Evolutionary conservation across 1,284 basidiomycete species (phyloP).

Genomic region (Ceratobasidium sp.): DNA sequence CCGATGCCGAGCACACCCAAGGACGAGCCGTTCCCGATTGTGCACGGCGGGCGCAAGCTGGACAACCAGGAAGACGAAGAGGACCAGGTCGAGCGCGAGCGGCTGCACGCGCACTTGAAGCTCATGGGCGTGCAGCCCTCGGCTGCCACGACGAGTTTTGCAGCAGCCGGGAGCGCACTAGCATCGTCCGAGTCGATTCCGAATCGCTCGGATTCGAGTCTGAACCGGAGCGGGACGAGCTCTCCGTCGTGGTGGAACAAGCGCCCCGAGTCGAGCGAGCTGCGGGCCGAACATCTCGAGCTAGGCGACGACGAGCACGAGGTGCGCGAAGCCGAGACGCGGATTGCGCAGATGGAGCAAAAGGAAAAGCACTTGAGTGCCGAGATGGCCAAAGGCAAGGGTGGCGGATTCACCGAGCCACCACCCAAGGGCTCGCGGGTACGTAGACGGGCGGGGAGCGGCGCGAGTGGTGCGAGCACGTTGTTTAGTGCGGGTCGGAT

Average conservation of each 20-base stretch:
- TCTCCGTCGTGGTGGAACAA: constrained; percentile 9
- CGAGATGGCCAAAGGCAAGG: constrained; percentile 74
- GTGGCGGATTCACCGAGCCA: constrained; percentile 79
- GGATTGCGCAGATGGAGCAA: constrained; percentile 73
- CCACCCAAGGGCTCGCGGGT: constrained; percentile 52
- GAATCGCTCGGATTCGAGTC: constrained; percentile 51
- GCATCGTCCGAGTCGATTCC: constrained; percentile 25
- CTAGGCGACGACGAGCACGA: constrained; percentile 77
- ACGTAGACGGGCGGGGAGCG: constrained; percentile 60
- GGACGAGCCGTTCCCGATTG: constrained; percentile 1
- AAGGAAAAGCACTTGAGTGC: constrained; percentile 73
- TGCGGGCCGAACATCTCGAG: constrained; percentile 49
- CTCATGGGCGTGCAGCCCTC: constrained; percentile 80
- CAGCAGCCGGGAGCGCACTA: constrained; percentile 49
- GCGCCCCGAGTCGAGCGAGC: constrained; percentile 55
- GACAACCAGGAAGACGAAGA: constrained; percentile 87
- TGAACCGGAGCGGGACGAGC: neutral
- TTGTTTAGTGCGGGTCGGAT: constrained; percentile 37
- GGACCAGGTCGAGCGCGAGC: constrained; percentile 81
- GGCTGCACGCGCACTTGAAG: constrained; percentile 86
- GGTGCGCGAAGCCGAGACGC: constrained; percentile 74
- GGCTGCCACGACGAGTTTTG: constrained; percentile 15
- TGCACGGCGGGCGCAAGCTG: constrained; percentile 67
- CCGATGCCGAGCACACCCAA: neutral
- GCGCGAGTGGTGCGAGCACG: constrained; percentile 51